Conservation (phyloP, 208 protist genomes). For the Wallacemonas sp. region DNA sequence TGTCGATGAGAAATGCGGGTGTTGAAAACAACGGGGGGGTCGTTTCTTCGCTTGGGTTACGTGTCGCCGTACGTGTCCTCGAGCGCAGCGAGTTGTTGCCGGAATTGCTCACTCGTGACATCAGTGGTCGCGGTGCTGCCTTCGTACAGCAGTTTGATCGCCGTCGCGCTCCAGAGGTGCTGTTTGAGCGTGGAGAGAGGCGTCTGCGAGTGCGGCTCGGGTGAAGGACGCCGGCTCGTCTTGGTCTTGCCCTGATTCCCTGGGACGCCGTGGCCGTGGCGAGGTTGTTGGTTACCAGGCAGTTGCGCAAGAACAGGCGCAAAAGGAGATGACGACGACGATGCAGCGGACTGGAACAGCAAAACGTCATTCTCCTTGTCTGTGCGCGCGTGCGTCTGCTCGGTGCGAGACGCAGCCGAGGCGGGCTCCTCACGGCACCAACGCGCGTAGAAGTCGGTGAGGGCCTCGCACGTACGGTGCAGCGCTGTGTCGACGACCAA, state of each 20-base stretch:
- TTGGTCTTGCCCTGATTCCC: neutral
- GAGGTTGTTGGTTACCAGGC: constrained; percentile 2
- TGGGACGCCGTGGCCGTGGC: neutral
- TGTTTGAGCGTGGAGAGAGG: constrained; percentile 4
- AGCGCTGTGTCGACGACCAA: constrained; percentile 31
- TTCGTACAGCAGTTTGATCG: constrained; percentile 62
- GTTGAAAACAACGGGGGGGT: too few species aligned
- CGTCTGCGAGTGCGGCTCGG: neutral
- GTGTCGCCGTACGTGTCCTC: constrained; percentile 32
- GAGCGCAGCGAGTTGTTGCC: constrained; percentile 38
- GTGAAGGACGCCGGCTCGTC: neutral
- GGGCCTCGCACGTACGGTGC: neutral
- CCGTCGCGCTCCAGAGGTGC: constrained; percentile 35
- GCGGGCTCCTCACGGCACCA: constrained; percentile 1
- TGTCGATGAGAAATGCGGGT: too few species aligned
- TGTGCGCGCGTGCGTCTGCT: too few species aligned
- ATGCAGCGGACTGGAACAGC: too few species aligned
- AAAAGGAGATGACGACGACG: too few species aligned
- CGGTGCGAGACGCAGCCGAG: too few species aligned
- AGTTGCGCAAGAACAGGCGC: constrained; percentile 4
- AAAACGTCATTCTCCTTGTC: constrained; percentile 8
- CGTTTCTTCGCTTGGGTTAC: too few species aligned
- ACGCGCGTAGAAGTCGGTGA: neutral
- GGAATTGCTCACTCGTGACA: constrained; percentile 40
- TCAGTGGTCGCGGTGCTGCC: constrained; percentile 27